Conservation (phyloP, 345 rosid species). For the Eucalyptus viminalis region DNA sequence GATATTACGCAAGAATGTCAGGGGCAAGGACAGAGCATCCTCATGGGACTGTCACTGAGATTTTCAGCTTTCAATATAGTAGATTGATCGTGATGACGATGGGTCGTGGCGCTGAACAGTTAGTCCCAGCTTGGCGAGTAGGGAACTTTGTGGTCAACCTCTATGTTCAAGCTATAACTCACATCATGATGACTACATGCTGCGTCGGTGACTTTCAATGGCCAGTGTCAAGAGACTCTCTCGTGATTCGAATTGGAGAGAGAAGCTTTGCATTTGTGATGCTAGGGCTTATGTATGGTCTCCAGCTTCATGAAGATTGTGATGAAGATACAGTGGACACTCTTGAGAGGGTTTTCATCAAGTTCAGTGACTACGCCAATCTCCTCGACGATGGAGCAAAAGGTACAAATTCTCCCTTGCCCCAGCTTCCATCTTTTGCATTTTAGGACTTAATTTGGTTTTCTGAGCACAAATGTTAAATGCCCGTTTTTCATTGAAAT, state of each 20-base stretch:
- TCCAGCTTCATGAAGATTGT: neutral
- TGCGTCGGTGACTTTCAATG: neutral
- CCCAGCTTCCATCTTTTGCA: neutral
- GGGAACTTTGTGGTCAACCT: neutral
- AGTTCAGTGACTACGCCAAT: neutral
- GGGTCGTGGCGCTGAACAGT: neutral
- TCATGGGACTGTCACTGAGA: neutral
- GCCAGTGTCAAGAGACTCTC: conserved; percentile 4
- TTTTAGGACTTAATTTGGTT: neutral
- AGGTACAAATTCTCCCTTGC: neutral
- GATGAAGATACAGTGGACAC: neutral
- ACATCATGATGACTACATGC: neutral
- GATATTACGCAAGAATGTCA: neutral
- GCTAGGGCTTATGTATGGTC: conserved; percentile 1
- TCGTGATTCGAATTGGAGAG: neutral
- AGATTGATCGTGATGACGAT: neutral
- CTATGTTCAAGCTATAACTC: neutral
- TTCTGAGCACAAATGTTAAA: neutral
- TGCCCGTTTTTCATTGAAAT: neutral
- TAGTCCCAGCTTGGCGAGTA: neutral
- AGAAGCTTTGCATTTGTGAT: conserved; percentile 2
- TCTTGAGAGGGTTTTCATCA: neutral
- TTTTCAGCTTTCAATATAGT: neutral
- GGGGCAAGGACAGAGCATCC: neutral
- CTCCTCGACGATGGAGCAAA: neutral